Conservation (phyloP, 768 basidiomycete genomes). For the Imleria badia region DNA sequence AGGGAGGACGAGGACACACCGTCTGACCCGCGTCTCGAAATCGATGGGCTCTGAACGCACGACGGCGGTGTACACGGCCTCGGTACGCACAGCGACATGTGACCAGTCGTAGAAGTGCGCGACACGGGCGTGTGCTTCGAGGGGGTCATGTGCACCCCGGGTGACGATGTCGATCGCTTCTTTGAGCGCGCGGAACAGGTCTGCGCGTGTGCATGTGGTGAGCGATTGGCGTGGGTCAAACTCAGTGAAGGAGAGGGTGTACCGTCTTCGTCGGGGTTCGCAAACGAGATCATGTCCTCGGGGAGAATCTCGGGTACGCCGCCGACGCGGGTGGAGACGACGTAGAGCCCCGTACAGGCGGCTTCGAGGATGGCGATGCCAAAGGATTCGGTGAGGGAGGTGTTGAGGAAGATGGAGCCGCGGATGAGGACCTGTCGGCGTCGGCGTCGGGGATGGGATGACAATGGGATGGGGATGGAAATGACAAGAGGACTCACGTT, state of each 20-base stretch:
- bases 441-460: background rate
- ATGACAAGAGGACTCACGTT: slow-evolving; percentile 46
- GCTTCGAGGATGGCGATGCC: slow-evolving; percentile 98
- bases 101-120: slow-evolving; percentile 87
- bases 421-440: slow-evolving; percentile 67
- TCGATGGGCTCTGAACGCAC: slow-evolving; percentile 59
- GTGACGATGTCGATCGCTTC: slow-evolving; percentile 74
- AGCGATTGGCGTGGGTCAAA: background rate
- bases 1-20: slow-evolving; percentile 50
- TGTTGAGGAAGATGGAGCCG: slow-evolving; percentile 92
- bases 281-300: slow-evolving; percentile 92
- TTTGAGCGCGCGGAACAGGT: slow-evolving; percentile 80
- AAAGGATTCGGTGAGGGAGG: slow-evolving; percentile 94
- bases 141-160: slow-evolving; percentile 69
- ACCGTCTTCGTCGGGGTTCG: slow-evolving; percentile 94
- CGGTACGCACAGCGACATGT: slow-evolving; percentile 76
- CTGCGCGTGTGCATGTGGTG: slow-evolving; percentile 38
- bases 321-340: slow-evolving; percentile 92
- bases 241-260: slow-evolving; percentile 14
- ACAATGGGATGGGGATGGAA: fast-evolving
- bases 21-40: slow-evolving; percentile 73
- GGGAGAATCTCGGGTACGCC: slow-evolving; percentile 96
- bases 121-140: slow-evolving; percentile 72
- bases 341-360: slow-evolving; percentile 90
- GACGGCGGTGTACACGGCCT: slow-evolving; percentile 75